Percentiles rank a stretch among this genome's conserved stretches.
Evolutionary conservation across 345 rosid genomes (phyloP).

Genomic region (Isatis tinctoria): DNA sequence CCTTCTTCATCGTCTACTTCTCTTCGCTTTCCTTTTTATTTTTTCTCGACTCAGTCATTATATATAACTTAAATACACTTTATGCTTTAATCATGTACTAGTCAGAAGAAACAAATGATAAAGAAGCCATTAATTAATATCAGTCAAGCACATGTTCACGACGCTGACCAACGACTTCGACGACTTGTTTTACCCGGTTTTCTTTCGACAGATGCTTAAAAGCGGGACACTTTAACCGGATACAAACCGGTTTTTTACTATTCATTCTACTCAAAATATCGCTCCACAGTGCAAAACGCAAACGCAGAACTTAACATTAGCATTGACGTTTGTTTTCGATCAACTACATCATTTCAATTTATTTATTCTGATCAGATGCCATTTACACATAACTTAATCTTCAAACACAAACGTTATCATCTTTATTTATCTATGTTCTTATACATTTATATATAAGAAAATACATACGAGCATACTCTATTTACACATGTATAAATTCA

Average conservation of each 20-base stretch:
- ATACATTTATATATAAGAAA: not conserved
- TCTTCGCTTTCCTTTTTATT: no score
- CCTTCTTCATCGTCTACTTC: conserved; percentile 53
- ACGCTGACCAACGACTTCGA: conserved; percentile 24
- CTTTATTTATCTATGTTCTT: not conserved
- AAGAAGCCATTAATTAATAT: not conserved
- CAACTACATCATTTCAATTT: not conserved
- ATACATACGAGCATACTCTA: not conserved
- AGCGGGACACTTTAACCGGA: not conserved
- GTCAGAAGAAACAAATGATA: not conserved
- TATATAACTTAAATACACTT: not conserved
- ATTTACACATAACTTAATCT: not conserved
- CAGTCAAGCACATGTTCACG: conserved; percentile 17
- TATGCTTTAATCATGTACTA: conserved; percentile 7
- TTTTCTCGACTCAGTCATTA: conserved; percentile 4
- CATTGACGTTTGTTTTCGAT: no score
- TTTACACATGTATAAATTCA: not conserved
- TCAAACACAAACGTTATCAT: not conserved
- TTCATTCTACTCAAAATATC: not conserved
- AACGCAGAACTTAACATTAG: not conserved
- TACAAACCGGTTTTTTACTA: not conserved
- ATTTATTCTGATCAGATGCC: not conserved
- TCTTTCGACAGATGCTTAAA: not conserved
- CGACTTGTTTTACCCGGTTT: conserved; percentile 4
- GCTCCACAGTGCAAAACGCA: not conserved